Base-by-base conservation (phyloP, 2,329 filamentous ascomycete genomes). In the Aspergillus udagawae region DNA sequence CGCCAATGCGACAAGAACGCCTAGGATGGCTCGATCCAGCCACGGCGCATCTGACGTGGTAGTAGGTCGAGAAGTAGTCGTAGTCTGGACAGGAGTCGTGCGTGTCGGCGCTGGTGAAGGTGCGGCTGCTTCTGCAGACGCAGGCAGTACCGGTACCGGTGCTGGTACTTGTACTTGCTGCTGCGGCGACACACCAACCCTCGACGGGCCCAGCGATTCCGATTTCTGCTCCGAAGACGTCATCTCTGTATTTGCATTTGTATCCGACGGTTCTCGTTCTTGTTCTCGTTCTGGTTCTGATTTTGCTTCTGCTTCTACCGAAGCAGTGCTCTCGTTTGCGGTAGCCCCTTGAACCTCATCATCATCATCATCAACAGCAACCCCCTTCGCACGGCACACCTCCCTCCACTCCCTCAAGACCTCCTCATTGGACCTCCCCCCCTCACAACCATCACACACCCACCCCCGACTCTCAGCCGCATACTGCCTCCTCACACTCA, bases 1-100 rank as follows among this genome's bases (percentile, higher is more conserved):
- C 3, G 86, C 77, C 21, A 96, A 77, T 27, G 89, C 79, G 14
- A 90, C 80, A 0, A 90, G 78, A 20, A 96, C 75, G 6, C 85
- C 87, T 23, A 87, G 84, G 63, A 96, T 96, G 41, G 87, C 83
- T 61, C 90, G 85, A 73, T 96, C 92, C 20, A 96, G 80, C 89
- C 91, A 96, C 12, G 86, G 76, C 1, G 87, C 83, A 17, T 90
- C 82, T 2, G 61, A 51, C 83, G 28, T 83, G 80, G 53, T 79
- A 71, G 57, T 71, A 67, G 64, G 73, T 57, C 6, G 32, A 3
- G 32, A 38, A 38, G 60, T 41, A 49, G 58, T 35, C 4, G 32
- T 14, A 35, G 32, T 35, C 9, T 63, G 38, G 53, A 58, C 28
- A 8, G 63, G 45, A 59, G 49, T 52, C 38, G 49, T 38, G 23